Base-by-base conservation (phyloP, 768 basidiomycete species). In the Kwoniella shandongensis region DNA sequence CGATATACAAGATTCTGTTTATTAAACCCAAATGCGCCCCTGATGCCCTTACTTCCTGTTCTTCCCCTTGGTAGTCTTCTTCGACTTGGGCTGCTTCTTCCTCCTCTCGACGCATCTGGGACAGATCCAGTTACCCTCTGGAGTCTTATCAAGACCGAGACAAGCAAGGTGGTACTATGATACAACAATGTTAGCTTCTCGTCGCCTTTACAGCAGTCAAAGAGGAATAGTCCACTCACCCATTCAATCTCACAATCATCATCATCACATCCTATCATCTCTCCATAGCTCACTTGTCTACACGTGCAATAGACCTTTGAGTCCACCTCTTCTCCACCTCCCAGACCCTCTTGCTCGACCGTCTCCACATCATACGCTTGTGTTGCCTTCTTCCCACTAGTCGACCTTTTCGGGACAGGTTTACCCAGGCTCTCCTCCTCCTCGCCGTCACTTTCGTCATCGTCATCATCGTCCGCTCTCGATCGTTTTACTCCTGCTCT, bases 251-350 rank as follows among this genome's bases (percentile, higher is more conserved):
- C 67, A 54, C 77, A 78, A 44, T 71, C 63, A 22, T 73, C 69
- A 22, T 72, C 66, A 62, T 78, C 77, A 59, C 77, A 78, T 18
- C 70, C 77, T 40, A 78, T 76, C 77, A 78, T 78, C 59, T 77
- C 76, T 3, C 77, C 77, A 56, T 69, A 78, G 53, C 72, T 69
- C 32, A 71, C 63, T 23, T 71, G 67, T 20, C 66, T 59, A 59
- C 77, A 78, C 18, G 57, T 56, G 45, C 75, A 76, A 41, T 76
- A 76, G 4, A 61, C 41, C 39, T 40, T 62, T 7, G 61, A 72
- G 66, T 69, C 78, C 15, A 45, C 62, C 15, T 75, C 67, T 3
- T 44, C 65, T 10, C 62, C 69, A 12, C 30, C 48, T 3, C 44
- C 57, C 15, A 49, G 58, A 39, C 26, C 26, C 15, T 64, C 67